These are phyloP conservation scores for Suillus discolor DNA, from an alignment of 768 basidiomycete species.

Conservation along the genomic window DNA sequence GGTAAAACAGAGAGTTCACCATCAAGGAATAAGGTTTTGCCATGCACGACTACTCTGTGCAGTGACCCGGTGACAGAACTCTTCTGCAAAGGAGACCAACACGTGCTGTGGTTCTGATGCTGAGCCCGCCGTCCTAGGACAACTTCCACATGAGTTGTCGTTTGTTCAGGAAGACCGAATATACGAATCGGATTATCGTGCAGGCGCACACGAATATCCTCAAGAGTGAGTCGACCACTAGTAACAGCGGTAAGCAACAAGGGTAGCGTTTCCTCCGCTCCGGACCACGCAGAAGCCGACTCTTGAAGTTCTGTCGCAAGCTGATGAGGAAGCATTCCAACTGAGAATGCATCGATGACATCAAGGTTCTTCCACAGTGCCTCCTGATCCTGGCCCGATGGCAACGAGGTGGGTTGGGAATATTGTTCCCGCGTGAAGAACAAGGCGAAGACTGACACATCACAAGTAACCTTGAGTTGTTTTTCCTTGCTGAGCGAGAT, in stretches of 20 bases:
- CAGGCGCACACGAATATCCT: slow-evolving; percentile 79
- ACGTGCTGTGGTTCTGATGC: slow-evolving; percentile 50
- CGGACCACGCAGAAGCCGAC: slow-evolving; percentile 67
- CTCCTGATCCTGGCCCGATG: slow-evolving; percentile 74
- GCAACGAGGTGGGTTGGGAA: slow-evolving; percentile 64
- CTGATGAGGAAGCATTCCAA: slow-evolving; percentile 82
- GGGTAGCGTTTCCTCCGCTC: slow-evolving; percentile 85
- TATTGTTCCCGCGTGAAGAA: slow-evolving; percentile 85
- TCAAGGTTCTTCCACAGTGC: slow-evolving; percentile 86
- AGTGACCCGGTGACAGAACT: slow-evolving; percentile 68
- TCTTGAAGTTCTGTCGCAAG: slow-evolving; percentile 66
- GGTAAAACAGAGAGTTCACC: slow-evolving; percentile 65
- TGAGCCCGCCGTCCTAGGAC: slow-evolving; percentile 75
- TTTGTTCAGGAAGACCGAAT: slow-evolving; percentile 86
- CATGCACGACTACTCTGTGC: slow-evolving; percentile 90
- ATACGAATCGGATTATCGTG: slow-evolving; percentile 93
- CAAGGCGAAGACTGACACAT: slow-evolving; percentile 88
- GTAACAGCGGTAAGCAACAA: slow-evolving; percentile 85
- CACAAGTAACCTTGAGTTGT: slow-evolving; percentile 93
- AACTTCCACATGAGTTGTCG: slow-evolving; percentile 89
- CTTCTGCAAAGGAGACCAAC: slow-evolving; percentile 86
- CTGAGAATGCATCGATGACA: slow-evolving; percentile 87
- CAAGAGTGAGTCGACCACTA: slow-evolving; percentile 76
- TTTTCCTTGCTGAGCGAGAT: slow-evolving; percentile 96
- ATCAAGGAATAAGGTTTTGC: slow-evolving; percentile 88